Percentiles rank a stretch among this genome's conserved stretches.
These are phyloP conservation scores for Pseudopyricularia cyperi DNA, from an alignment of 2,329 filamentous ascomycete genomes.

Conservation along the genomic window DNA sequence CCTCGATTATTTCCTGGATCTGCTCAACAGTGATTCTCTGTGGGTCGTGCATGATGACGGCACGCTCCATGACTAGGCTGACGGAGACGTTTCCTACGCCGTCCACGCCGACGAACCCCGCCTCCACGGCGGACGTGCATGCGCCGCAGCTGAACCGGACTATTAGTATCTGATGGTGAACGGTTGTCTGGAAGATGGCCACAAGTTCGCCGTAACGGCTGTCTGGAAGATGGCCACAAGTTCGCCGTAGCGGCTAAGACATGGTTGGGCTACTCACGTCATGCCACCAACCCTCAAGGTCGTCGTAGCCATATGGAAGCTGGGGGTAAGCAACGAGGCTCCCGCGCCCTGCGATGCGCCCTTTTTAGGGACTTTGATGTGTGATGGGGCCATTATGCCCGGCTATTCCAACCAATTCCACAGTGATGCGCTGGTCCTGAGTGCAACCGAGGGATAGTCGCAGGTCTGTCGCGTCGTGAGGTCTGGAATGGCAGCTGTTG, in stretches of 20 bases:
- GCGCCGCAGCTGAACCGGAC: conserved; percentile 59
- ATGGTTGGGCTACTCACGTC: conserved; percentile 45
- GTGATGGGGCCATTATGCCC: conserved; percentile 33
- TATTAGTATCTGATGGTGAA: too few relatives aligned
- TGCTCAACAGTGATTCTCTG: conserved; percentile 58
- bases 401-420: not conserved
- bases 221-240: too few relatives aligned
- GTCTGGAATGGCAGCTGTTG: not conserved
- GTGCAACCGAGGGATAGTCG: not conserved
- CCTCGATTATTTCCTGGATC: conserved; percentile 77
- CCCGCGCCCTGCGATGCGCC: conserved; percentile 15
- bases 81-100: conserved; percentile 82
- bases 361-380: conserved; percentile 32
- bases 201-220: not conserved
- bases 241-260: not conserved
- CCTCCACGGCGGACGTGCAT: conserved; percentile 91
- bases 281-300: conserved; percentile 85
- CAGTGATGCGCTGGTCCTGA: not conserved
- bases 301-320: conserved; percentile 70
- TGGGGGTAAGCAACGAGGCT: conserved; percentile 21
- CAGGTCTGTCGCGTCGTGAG: not conserved
- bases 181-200: too few relatives aligned
- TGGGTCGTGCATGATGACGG: conserved; percentile 85
- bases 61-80: conserved; percentile 87
- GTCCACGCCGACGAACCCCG: conserved; percentile 69